Percentiles rank a stretch among this genome's conserved stretches.
These are phyloP conservation scores for Saccharomycopsis fodiens DNA, from an alignment of 805 yeast genomes.

Conservation along the genomic window DNA sequence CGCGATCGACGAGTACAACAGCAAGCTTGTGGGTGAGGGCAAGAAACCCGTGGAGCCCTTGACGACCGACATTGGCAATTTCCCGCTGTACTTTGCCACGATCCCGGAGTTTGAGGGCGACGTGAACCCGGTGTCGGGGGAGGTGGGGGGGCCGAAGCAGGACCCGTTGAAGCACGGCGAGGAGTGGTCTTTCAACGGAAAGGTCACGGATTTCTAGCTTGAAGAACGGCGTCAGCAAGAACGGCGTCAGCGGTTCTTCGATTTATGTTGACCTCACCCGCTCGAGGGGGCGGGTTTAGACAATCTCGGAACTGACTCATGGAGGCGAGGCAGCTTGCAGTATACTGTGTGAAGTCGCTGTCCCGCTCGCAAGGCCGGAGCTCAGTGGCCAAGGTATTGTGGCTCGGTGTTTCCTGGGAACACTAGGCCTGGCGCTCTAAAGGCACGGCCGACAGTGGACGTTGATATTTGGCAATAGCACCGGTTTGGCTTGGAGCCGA, in stretches of 20 bases:
- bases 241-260: too few relatives aligned
- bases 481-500: too few relatives aligned
- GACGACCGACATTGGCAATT: slow-evolving; percentile 50
- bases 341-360: neutral
- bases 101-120: slow-evolving; percentile 96
- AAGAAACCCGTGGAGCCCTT: slow-evolving; percentile 29
- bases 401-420: too few relatives aligned
- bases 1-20: slow-evolving; percentile 68
- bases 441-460: too few relatives aligned
- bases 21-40: slow-evolving; percentile 21
- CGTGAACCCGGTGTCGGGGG: slow-evolving; percentile 89
- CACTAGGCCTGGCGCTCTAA: too few relatives aligned
- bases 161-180: slow-evolving; percentile 90
- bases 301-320: too few relatives aligned
- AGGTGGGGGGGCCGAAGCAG: slow-evolving; percentile 94
- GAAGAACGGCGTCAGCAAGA: too few relatives aligned
- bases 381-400: too few relatives aligned
- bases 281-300: too few relatives aligned
- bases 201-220: slow-evolving; percentile 96
- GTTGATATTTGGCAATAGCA: too few relatives aligned
- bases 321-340: neutral
- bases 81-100: slow-evolving; percentile 58
- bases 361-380: too few relatives aligned
- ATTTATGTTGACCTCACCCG: too few relatives aligned
- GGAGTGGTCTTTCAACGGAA: slow-evolving; percentile 92